These are phyloP conservation scores for Trifolium fragiferum DNA, from an alignment of 306 rosid genomes.

Conservation along the genomic window DNA sequence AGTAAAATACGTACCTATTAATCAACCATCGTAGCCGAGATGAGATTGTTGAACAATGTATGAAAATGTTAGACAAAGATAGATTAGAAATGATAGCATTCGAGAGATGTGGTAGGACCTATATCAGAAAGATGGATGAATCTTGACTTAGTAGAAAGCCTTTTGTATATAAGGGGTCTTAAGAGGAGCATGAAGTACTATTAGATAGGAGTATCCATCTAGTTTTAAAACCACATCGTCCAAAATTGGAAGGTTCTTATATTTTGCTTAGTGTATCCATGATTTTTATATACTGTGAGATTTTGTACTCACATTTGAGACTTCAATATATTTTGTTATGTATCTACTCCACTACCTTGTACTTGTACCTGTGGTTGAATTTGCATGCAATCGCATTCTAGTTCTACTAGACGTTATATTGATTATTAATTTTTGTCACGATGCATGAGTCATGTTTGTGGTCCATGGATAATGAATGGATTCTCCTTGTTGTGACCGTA, in stretches of 20 bases:
- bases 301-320: not conserved
- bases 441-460: not conserved
- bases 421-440: conserved; percentile 2
- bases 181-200: not conserved
- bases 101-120: not conserved
- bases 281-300: not conserved
- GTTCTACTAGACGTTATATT: not conserved
- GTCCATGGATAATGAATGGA: not conserved
- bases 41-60: not conserved
- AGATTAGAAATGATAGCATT: not conserved
- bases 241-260: not conserved
- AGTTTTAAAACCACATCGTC: not conserved
- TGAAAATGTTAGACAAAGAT: not conserved
- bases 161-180: not conserved
- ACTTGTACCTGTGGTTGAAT: conserved; percentile 25
- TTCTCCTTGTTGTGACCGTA: conserved; percentile 18
- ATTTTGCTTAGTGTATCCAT: not conserved
- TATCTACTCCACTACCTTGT: not conserved
- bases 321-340: not conserved
- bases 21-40: not conserved
- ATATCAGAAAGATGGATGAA: not conserved
- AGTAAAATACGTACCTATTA: too few relatives aligned
- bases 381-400: conserved; percentile 20
- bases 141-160: not conserved
- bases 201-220: too few relatives aligned